These are phyloP conservation scores for Talaromyces sp. DNA, from an alignment of 2,329 filamentous ascomycete species.

Conservation along the genomic window DNA sequence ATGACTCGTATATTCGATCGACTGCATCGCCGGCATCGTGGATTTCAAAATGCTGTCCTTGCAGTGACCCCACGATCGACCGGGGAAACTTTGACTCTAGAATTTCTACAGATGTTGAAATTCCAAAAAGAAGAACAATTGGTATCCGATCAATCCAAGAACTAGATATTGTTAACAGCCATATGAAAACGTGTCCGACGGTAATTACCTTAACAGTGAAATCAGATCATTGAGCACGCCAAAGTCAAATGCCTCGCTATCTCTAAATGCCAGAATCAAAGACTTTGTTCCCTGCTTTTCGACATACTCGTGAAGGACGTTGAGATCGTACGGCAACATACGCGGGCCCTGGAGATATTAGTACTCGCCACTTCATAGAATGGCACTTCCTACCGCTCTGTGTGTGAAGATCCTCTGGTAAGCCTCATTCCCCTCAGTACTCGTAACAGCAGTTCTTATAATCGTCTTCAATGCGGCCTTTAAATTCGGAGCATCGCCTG, in stretches of 20 bases:
- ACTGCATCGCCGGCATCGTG: slow-evolving; percentile 45
- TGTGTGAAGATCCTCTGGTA: slow-evolving; percentile 37
- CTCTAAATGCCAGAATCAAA: slow-evolving; percentile 40
- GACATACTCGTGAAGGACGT: slow-evolving; percentile 41
- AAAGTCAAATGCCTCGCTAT: slow-evolving; percentile 46
- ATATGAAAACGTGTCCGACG: neutral
- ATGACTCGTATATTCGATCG: slow-evolving; percentile 35
- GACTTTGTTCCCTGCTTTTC: slow-evolving; percentile 32
- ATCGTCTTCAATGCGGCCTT: slow-evolving; percentile 45
- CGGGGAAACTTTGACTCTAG: slow-evolving; percentile 57
- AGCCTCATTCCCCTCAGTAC: slow-evolving; percentile 32
- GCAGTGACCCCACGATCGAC: slow-evolving; percentile 48
- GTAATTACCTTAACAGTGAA: slow-evolving; percentile 43
- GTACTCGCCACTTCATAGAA: neutral
- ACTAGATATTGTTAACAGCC: slow-evolving; percentile 28
- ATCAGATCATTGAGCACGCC: slow-evolving; percentile 42
- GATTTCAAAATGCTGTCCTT: slow-evolving; percentile 53
- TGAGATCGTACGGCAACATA: slow-evolving; percentile 43
- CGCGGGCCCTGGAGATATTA: slow-evolving; percentile 30
- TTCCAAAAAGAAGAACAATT: slow-evolving; percentile 55
- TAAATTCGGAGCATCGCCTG: slow-evolving; percentile 41
- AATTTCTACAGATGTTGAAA: slow-evolving; percentile 60
- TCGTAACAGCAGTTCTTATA: slow-evolving; percentile 38
- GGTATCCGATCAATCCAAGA: slow-evolving; percentile 60
- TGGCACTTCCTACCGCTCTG: slow-evolving; percentile 25